These are phyloP conservation scores for Colletotrichum siamense DNA, from an alignment of 2,329 filamentous ascomycete genomes.

Conservation along the genomic window DNA sequence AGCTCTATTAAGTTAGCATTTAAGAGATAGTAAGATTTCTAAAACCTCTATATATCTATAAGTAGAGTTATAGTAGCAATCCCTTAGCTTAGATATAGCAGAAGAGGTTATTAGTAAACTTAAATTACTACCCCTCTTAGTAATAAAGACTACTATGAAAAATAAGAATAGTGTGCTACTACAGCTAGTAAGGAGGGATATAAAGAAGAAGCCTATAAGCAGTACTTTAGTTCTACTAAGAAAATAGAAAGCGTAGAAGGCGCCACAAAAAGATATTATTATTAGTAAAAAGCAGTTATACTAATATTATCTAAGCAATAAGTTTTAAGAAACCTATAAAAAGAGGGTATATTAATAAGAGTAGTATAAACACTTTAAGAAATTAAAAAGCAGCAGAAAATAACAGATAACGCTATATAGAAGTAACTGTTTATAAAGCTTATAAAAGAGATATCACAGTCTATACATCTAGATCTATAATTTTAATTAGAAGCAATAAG, in stretches of 20 bases:
- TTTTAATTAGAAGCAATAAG: neutral
- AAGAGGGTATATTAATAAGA: too few relatives aligned
- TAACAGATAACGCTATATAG: neutral
- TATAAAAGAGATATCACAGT: neutral
- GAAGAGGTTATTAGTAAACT: neutral
- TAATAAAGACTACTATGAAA: neutral
- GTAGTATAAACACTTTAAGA: neutral
- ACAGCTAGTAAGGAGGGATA: neutral
- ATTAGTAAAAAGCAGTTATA: neutral
- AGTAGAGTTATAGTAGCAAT: neutral
- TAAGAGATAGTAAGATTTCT: neutral
- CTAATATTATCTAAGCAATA: neutral
- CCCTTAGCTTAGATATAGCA: neutral
- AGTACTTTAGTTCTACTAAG: neutral
- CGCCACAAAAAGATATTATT: neutral
- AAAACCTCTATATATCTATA: neutral
- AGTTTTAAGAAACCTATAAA: neutral
- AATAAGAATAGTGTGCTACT: neutral
- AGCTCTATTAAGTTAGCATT: neutral
- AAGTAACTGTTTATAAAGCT: neutral
- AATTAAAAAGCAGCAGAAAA: neutral
- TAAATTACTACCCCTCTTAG: neutral
- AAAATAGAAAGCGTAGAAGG: neutral
- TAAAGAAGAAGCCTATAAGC: neutral
- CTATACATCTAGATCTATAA: neutral